A percentile compares a stretch with the other conserved stretches of the same genome.
These are phyloP conservation scores for Hyaloscypha finlandica DNA, from an alignment of 495 filamentous ascomycete species.

Conservation along the genomic window DNA sequence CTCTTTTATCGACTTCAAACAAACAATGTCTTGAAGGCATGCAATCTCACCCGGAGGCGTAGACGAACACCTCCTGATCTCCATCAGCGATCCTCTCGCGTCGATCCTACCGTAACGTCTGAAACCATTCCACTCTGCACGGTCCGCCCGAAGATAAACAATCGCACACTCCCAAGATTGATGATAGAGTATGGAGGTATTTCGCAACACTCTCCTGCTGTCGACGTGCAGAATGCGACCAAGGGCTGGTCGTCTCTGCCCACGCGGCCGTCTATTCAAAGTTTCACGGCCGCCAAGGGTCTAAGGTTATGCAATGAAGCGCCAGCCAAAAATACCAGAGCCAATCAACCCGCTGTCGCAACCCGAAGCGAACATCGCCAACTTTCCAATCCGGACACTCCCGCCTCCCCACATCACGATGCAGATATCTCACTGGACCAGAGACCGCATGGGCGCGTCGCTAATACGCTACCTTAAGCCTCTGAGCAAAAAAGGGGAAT, in stretches of 20 bases:
- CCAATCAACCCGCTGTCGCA: constrained; percentile 13
- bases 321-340: constrained; percentile 23
- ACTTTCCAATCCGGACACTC: not conserved
- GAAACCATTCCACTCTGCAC: constrained; percentile 6
- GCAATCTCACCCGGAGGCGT: constrained; percentile 2
- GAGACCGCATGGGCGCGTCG: constrained; percentile 9
- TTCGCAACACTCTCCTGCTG: not conserved
- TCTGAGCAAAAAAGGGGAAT: constrained; percentile 3
- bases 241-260: not conserved
- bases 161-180: not conserved
- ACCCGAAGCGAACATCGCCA: not conserved
- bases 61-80: constrained; percentile 13
- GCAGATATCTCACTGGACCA: constrained; percentile 10
- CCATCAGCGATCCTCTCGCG: not conserved
- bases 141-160: not conserved
- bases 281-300: constrained; percentile 42
- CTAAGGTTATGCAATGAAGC: constrained; percentile 24
- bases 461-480: constrained; percentile 9
- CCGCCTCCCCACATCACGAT: not conserved
- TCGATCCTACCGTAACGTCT: not conserved
- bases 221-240: not conserved
- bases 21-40: constrained; percentile 1
- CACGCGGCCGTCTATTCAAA: constrained; percentile 45
- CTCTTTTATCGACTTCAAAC: not conserved
- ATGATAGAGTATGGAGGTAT: not conserved